These are phyloP conservation scores for Pyrus pyrifolia DNA, from an alignment of 306 rosid genomes.

Conservation along the genomic window DNA sequence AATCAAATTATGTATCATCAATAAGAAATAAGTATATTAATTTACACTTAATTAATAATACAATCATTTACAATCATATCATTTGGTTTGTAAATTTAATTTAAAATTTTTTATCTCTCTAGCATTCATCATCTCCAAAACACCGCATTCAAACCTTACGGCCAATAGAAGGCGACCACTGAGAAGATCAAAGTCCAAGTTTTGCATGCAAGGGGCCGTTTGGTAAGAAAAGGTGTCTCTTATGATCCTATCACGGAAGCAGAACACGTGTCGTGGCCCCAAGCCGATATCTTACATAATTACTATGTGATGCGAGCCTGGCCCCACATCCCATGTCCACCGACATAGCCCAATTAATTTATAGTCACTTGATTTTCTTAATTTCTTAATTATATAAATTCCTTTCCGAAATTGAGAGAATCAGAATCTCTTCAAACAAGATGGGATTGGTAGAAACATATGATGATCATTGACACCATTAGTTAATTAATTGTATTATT, in stretches of 20 bases:
- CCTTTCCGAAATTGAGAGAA: not conserved
- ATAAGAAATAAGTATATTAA: too few species aligned
- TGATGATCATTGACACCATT: not conserved
- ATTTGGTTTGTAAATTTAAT: too few species aligned
- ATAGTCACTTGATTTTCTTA: not conserved
- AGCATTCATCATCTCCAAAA: too few species aligned
- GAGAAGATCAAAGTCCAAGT: not conserved
- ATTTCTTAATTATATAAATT: too few species aligned
- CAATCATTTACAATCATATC: too few species aligned
- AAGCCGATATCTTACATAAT: not conserved
- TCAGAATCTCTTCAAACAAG: not conserved
- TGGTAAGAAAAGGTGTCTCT: slow-evolving; percentile 6
- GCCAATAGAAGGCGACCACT: not conserved
- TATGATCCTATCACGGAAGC: not conserved
- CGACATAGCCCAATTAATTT: slow-evolving; percentile 6
- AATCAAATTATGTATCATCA: too few species aligned
- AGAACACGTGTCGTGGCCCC: slow-evolving; percentile 1
- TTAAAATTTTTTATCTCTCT: too few species aligned
- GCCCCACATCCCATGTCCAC: slow-evolving; percentile 16
- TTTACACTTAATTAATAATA: too few species aligned
- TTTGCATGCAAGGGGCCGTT: not conserved
- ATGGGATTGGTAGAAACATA: not conserved
- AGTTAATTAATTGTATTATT: not conserved
- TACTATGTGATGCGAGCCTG: too few species aligned
- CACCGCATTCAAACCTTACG: too few species aligned